Evolutionary conservation across 2,329 filamentous ascomycete species (phyloP), one percentile per base, ranked within the genome.

Genomic region (Botrytis sinoallii): DNA sequence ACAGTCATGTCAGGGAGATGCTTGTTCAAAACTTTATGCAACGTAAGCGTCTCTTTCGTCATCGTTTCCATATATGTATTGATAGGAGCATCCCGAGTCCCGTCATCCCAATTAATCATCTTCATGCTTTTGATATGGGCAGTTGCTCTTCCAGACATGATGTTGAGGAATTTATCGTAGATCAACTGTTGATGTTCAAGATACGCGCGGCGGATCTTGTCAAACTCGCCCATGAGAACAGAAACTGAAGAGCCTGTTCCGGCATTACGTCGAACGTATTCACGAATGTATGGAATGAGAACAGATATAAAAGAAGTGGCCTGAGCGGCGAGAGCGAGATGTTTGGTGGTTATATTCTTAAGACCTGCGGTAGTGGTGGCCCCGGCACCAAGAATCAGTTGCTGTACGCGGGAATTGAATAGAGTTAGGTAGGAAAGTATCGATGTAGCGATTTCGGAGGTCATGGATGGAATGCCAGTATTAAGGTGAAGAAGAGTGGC

Each of bases 341-440:
- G 95, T 79, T 96, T 96, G 0, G 96, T 97, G 0, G 93, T 97
- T 81, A 99, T 99, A 80, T 98, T 98, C 82, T 94, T 97, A 32
- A 99, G 85, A 0, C 95, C 95, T 1, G 95, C 96, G 38, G 92
- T 94, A 52, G 90, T 88, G 8, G 93, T 98, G 6, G 96, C 96
- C 7, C 96, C 96, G 1, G 96, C 96, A 1, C 96, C 96, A 10
- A 99, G 90, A 76, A 99, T 98, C 74, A 99, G 88, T 81, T 99
- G 96, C n/a, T 93, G 97, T 74, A 95, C 95, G 32, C 96, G 92
- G 3, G 94, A 98, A 82, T 99, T 98, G 86, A 98, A 99, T 6
- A 97, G 87, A 77, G 96, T 93, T 22, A 98, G 87, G 80, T 97
- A 97, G 35, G 96, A 91, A 60, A 98, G 86, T 18, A 99, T 88